Evolutionary conservation across 768 basidiomycete genomes (phyloP).

Genomic region (Serendipita vermifera): DNA sequence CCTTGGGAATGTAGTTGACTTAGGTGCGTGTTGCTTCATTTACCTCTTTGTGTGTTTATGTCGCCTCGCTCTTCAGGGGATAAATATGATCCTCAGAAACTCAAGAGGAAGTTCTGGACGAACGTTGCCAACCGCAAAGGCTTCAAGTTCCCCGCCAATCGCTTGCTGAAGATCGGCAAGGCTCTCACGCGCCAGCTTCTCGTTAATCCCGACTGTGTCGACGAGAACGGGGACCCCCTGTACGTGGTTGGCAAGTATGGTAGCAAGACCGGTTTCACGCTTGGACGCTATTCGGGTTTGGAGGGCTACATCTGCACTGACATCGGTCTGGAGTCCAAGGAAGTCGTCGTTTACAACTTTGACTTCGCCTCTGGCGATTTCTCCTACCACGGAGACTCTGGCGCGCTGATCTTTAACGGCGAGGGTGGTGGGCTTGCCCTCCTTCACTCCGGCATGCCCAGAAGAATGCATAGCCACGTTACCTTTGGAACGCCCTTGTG

Average conservation of each 20-base stretch:
- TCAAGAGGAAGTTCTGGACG: neutral
- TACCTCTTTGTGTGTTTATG: neutral
- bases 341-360: slow-evolving; percentile 14
- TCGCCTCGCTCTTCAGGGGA: neutral
- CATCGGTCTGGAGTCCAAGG: slow-evolving; percentile 9
- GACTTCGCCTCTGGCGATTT: slow-evolving; percentile 10
- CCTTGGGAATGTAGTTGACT: neutral
- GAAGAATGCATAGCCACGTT: slow-evolving; percentile 15
- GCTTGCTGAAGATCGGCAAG: neutral
- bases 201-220: slow-evolving; percentile 12
- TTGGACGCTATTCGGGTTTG: slow-evolving; percentile 12
- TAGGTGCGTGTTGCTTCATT: neutral
- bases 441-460: slow-evolving; percentile 22
- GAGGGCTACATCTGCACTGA: slow-evolving; percentile 13
- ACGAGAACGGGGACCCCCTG: slow-evolving; percentile 14
- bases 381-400: slow-evolving; percentile 15
- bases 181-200: neutral
- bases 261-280: slow-evolving; percentile 14
- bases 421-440: slow-evolving; percentile 15
- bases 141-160: neutral
- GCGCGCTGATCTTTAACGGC: slow-evolving; percentile 14
- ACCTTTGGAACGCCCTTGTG: slow-evolving; percentile 14
- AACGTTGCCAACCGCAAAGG: too few species aligned
- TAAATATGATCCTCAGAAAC: neutral
- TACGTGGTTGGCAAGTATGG: slow-evolving; percentile 15